Evolutionary conservation across 2,329 filamentous ascomycete genomes (phyloP).

Genomic region (Thielaviopsis cerberus): DNA sequence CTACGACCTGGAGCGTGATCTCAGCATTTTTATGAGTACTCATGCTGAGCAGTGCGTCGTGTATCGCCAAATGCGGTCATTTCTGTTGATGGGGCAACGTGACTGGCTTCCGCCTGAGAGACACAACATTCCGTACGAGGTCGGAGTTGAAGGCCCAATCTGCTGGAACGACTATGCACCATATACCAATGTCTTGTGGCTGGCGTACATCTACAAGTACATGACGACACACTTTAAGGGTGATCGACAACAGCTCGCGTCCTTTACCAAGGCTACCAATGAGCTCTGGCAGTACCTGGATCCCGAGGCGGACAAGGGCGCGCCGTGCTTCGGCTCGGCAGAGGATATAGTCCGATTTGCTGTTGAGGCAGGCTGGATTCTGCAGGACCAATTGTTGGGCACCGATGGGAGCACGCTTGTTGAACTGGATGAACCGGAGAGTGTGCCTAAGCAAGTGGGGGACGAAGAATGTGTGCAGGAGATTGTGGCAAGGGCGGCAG

Average conservation of each 20-base stretch:
- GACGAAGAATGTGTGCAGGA: constrained; percentile 13
- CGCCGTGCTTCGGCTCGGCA: constrained; percentile 35
- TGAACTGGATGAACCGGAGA: background rate
- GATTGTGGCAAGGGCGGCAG: background rate
- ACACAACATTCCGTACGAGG: constrained; percentile 30
- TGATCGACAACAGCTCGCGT: constrained; percentile 24
- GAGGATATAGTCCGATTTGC: constrained; percentile 39
- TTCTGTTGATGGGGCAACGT: constrained; percentile 32
- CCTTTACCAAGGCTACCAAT: constrained; percentile 29
- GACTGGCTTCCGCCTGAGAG: constrained; percentile 28
- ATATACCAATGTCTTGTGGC: constrained; percentile 48
- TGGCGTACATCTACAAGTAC: constrained; percentile 42
- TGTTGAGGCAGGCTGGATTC: constrained; percentile 39
- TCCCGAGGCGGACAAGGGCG: constrained; percentile 27
- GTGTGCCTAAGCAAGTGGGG: constrained; percentile 10
- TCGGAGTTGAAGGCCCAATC: constrained; percentile 23
- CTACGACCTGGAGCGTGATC: constrained; percentile 41
- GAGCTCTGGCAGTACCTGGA: constrained; percentile 37
- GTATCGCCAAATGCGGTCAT: constrained; percentile 44
- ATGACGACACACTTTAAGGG: constrained; percentile 29
- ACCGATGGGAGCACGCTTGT: constrained; percentile 18
- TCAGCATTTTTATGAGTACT: constrained; percentile 40
- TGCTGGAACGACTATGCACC: constrained; percentile 37
- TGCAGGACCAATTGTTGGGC: constrained; percentile 31
- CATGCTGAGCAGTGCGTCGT: constrained; percentile 41